phyloP scores from a whole-genome alignment of 768 basidiomycete species.

The Cytidiella melzeri region DNA sequence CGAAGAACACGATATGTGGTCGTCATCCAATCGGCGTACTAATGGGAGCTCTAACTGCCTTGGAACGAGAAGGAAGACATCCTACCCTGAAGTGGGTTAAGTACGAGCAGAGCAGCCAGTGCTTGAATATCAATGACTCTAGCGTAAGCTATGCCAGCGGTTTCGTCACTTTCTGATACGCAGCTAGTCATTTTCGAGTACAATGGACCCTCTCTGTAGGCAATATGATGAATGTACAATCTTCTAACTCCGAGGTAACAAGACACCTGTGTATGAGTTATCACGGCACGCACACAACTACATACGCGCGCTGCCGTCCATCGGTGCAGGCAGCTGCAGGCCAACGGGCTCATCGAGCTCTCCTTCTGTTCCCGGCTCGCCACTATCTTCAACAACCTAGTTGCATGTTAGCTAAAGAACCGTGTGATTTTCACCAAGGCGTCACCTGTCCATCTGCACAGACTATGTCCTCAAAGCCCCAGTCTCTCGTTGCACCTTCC shows the following conservation, averaged over 20 bases:
- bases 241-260: not conserved
- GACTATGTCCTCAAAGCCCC: conserved; percentile 76
- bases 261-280: not conserved
- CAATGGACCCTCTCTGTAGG: not conserved
- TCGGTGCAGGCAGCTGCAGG: conserved; percentile 34
- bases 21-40: conserved; percentile 93
- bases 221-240: not conserved
- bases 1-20: conserved; percentile 96
- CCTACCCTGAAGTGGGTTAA: conserved; percentile 71
- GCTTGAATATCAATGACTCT: conserved; percentile 60
- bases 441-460: conserved; percentile 56
- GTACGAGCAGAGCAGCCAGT: conserved; percentile 90
- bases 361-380: conserved; percentile 59
- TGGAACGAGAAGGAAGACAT: conserved; percentile 38
- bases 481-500: conserved; percentile 57
- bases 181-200: too few relatives aligned
- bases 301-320: conserved; percentile 13
- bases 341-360: conserved; percentile 55
- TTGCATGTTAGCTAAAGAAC: not conserved
- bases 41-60: conserved; percentile 61
- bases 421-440: not conserved
- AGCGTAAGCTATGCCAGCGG: conserved; percentile 98
- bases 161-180: conserved; percentile 54
- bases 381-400: conserved; percentile 67
- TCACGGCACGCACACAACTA: too few relatives aligned